phyloP scores from a whole-genome alignment of 1,284 basidiomycete species.

The Ustilago vetiveriae region DNA sequence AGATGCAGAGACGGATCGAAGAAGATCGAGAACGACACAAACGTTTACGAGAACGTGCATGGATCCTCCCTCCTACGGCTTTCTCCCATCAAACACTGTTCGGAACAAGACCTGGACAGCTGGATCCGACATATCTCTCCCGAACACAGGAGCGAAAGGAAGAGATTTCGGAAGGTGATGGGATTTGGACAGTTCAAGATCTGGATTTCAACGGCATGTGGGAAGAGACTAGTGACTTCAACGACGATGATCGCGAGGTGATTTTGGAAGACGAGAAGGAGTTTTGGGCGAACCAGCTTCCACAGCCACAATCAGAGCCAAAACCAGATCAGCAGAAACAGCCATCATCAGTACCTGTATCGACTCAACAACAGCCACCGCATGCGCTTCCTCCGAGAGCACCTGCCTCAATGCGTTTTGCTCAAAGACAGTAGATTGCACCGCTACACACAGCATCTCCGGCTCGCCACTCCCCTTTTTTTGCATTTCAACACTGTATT shows the following conservation, averaged over 20 bases:
- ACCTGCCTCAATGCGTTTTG: constrained; percentile 29
- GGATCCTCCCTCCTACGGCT: constrained; percentile 80
- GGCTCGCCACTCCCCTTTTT: no score
- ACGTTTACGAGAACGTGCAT: constrained; percentile 82
- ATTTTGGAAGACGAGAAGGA: constrained; percentile 20
- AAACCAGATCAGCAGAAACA: background rate
- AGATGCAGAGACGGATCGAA: constrained; percentile 88
- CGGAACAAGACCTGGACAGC: constrained; percentile 27
- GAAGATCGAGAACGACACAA: constrained; percentile 95
- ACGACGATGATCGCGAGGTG: constrained; percentile 37
- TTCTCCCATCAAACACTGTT: constrained; percentile 34
- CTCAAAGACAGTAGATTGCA: no score
- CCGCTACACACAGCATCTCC: background rate
- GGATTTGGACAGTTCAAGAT: constrained; percentile 37
- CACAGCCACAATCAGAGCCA: constrained; percentile 4
- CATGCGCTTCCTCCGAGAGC: constrained; percentile 12
- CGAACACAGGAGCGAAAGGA: constrained; percentile 4
- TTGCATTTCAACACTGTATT: constrained; percentile 15
- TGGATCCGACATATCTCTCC: constrained; percentile 28
- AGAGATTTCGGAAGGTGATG: constrained; percentile 17
- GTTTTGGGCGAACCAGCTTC: constrained; percentile 12
- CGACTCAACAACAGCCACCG: background rate
- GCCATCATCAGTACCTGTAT: background rate
- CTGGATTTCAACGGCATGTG: constrained; percentile 44
- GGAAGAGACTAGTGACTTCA: constrained; percentile 48